Evolutionary conservation across 768 basidiomycete species (phyloP).

Genomic region (Rhizopogon vinicolor): DNA sequence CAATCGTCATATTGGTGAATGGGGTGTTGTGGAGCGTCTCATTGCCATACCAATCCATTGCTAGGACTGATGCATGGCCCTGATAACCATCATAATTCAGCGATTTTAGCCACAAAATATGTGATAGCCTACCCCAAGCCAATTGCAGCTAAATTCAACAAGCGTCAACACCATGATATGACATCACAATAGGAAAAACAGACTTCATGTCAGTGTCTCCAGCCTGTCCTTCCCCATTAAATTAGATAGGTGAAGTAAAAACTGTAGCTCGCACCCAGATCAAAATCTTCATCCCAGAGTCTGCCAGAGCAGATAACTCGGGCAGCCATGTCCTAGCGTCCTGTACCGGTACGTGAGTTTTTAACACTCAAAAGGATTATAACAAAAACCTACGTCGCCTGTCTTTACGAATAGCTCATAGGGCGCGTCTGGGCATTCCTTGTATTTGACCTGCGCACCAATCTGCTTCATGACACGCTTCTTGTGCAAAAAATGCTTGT

Average conservation of each 20-base stretch:
- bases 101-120: background rate
- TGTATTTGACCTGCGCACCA: constrained; percentile 47
- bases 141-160: constrained; percentile 12
- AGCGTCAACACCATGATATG: background rate
- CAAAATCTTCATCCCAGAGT: constrained; percentile 33
- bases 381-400: constrained; percentile 44
- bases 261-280: constrained; percentile 30
- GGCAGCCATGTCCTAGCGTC: constrained; percentile 34
- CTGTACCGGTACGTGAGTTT: constrained; percentile 7
- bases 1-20: constrained; percentile 52
- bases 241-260: background rate
- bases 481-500: constrained; percentile 40
- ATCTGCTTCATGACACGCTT: constrained; percentile 37
- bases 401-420: constrained; percentile 41
- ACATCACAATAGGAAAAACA: background rate
- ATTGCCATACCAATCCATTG: constrained; percentile 46
- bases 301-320: constrained; percentile 29
- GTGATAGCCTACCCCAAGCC: constrained; percentile 30
- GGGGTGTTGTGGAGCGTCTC: constrained; percentile 33
- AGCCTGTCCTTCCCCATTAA: constrained; percentile 9
- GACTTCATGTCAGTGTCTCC: constrained; percentile 25
- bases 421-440: constrained; percentile 44
- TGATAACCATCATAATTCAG: constrained; percentile 6
- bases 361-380: constrained; percentile 4
- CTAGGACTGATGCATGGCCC: constrained; percentile 32